Conservation (phyloP, 1,284 basidiomycete genomes). For the Pholiota adiposa region DNA sequence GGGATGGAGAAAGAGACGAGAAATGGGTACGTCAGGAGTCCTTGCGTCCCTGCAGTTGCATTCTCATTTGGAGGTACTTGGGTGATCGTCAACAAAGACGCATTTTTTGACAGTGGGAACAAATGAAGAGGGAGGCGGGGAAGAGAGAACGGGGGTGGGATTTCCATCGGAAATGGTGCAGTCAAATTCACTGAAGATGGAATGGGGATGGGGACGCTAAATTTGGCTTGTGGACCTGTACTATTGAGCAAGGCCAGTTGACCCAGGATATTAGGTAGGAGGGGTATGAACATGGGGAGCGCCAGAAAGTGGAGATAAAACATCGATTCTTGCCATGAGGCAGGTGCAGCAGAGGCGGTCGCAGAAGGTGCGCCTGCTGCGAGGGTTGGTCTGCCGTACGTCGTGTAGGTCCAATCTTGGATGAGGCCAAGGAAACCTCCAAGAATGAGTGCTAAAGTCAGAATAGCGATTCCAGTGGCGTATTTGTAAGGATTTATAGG, state of each 20-base stretch:
- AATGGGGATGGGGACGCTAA: slow-evolving; percentile 28
- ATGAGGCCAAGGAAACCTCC: slow-evolving; percentile 84
- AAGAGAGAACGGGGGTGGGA: slow-evolving; percentile 23
- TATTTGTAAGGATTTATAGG: slow-evolving; percentile 50
- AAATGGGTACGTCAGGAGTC: slow-evolving; percentile 1
- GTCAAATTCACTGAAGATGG: slow-evolving; percentile 17
- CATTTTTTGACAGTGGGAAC: slow-evolving; percentile 19
- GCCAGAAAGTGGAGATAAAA: slow-evolving; percentile 86
- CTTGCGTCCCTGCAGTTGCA: slow-evolving; percentile 10
- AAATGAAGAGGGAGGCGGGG: slow-evolving; percentile 22
- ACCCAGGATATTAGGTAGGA: slow-evolving; percentile 52
- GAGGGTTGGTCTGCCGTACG: slow-evolving; percentile 55
- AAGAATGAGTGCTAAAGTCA: slow-evolving; percentile 79
- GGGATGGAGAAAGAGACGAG: slow-evolving; percentile 50
- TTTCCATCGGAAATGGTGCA: slow-evolving; percentile 14
- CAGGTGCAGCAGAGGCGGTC: slow-evolving; percentile 19
- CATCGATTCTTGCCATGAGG: slow-evolving; percentile 86
- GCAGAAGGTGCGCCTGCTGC: slow-evolving; percentile 7
- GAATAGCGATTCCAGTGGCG: slow-evolving; percentile 72
- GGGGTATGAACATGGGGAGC: slow-evolving; percentile 72
- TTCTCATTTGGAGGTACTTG: slow-evolving; percentile 16
- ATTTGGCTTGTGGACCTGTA: slow-evolving; percentile 41
- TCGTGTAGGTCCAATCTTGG: slow-evolving; percentile 82
- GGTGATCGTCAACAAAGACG: slow-evolving; percentile 19
- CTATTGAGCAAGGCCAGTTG: slow-evolving; percentile 52